phyloP scores from a whole-genome alignment of 176 grass and related monocot species.

The Bolboschoenus planiculmis region DNA sequence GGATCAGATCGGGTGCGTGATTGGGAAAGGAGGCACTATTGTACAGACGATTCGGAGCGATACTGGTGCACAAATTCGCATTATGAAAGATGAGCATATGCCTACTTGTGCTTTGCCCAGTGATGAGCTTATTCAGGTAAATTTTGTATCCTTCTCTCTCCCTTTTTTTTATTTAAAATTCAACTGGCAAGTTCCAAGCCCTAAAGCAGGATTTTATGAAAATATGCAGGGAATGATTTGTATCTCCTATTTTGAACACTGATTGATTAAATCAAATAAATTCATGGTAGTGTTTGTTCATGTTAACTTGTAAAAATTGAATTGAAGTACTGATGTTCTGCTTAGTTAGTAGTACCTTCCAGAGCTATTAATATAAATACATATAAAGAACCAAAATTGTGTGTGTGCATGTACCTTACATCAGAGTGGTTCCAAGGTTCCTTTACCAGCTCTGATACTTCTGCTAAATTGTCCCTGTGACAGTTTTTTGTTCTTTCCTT shows the following conservation, averaged over 20 bases:
- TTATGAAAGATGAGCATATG: constrained; percentile 81
- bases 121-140: constrained; percentile 86
- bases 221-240: neutral
- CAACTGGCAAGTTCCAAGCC: neutral
- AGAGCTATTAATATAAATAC: neutral
- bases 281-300: neutral
- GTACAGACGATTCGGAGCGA: constrained; percentile 79
- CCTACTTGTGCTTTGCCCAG: constrained; percentile 77
- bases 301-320: neutral
- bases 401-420: neutral
- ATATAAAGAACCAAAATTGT: neutral
- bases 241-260: neutral
- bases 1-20: constrained; percentile 96
- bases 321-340: neutral
- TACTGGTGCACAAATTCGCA: constrained; percentile 79
- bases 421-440: neutral
- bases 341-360: neutral
- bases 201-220: neutral
- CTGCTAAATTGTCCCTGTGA: neutral
- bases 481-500: constrained; percentile 8
- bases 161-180: neutral
- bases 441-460: neutral
- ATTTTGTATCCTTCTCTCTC: neutral
- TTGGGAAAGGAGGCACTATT: constrained; percentile 91
- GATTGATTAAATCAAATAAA: neutral